These are phyloP conservation scores for Sesbania bispinosa DNA, from an alignment of 306 rosid species.

Conservation along the genomic window DNA sequence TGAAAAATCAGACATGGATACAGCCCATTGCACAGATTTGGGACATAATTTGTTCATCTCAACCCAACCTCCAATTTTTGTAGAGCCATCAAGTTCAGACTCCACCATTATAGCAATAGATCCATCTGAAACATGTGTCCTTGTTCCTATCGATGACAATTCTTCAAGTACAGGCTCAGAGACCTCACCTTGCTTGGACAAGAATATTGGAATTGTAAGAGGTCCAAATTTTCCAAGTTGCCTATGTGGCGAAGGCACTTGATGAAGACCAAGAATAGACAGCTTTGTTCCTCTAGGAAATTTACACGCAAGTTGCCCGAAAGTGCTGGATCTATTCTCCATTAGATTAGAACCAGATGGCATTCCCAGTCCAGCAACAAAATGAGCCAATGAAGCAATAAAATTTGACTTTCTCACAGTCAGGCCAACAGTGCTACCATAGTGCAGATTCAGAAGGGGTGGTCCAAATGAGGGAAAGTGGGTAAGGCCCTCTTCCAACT, in stretches of 20 bases:
- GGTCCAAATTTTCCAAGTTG: slow-evolving; percentile 42
- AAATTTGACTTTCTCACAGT: slow-evolving; percentile 66
- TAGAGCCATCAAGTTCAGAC: slow-evolving; percentile 58
- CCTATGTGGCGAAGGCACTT: slow-evolving; percentile 37
- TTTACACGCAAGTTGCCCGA: slow-evolving; percentile 64
- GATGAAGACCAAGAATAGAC: slow-evolving; percentile 69
- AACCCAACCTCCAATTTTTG: slow-evolving; percentile 81
- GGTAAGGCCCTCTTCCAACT: slow-evolving; percentile 70
- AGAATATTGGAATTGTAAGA: slow-evolving; percentile 46
- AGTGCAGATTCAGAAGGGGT: slow-evolving; percentile 61
- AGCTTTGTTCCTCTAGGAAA: slow-evolving; percentile 64
- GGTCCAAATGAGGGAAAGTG: slow-evolving; percentile 70
- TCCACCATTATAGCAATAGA: slow-evolving; percentile 62
- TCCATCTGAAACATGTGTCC: slow-evolving; percentile 30
- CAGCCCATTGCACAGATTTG: slow-evolving; percentile 54
- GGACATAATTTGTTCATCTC: slow-evolving; percentile 58
- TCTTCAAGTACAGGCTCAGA: slow-evolving; percentile 49
- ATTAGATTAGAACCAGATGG: slow-evolving; percentile 34
- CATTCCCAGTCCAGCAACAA: slow-evolving; percentile 46
- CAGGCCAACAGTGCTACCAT: slow-evolving; percentile 71
- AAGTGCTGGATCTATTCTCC: slow-evolving; percentile 56
- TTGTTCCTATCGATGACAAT: too few species aligned
- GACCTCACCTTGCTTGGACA: slow-evolving; percentile 16
- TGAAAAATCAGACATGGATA: slow-evolving; percentile 56
- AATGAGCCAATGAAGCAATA: slow-evolving; percentile 79